Evolutionary conservation across 441 rosid genomes (phyloP).

Genomic region (Breynia disticha): DNA sequence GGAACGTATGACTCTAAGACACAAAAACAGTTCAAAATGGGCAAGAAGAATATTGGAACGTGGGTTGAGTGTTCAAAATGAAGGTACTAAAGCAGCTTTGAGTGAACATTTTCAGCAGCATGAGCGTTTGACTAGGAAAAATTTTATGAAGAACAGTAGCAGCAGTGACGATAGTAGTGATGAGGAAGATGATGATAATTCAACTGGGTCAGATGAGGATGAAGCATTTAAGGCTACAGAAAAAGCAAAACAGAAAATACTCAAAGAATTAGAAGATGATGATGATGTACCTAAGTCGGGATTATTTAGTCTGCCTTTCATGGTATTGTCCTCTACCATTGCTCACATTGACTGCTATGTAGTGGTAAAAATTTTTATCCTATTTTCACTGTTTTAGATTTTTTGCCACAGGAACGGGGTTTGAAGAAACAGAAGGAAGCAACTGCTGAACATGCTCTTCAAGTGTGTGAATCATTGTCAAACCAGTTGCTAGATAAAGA

Average conservation of each 20-base stretch:
- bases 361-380: no score
- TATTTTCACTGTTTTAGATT: background rate
- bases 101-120: conserved; percentile 76
- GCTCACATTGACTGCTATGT: no score
- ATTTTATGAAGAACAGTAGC: conserved; percentile 54
- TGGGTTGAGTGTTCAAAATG: conserved; percentile 67
- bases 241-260: conserved; percentile 67
- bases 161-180: conserved; percentile 66
- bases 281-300: conserved; percentile 61
- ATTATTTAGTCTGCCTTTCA: conserved; percentile 81
- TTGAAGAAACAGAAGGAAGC: conserved; percentile 60
- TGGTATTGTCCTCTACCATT: conserved; percentile 36
- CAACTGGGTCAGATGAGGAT: conserved; percentile 43
- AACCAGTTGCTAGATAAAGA: conserved; percentile 38
- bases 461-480: conserved; percentile 51
- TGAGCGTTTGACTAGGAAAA: conserved; percentile 71
- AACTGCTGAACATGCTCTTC: conserved; percentile 65
- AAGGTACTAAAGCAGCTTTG: conserved; percentile 70
- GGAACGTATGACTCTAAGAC: conserved; percentile 79
- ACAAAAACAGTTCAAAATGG: conserved; percentile 81
- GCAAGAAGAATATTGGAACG: conserved; percentile 60
- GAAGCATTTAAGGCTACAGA: conserved; percentile 40
- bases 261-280: conserved; percentile 50
- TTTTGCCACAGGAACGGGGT: conserved; percentile 51
- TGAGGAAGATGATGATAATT: conserved; percentile 46